A percentile compares a stretch with the other conserved stretches of the same genome.
phyloP scores from a whole-genome alignment of 164 flowering plant genomes.

The Liriodendron chinense region DNA sequence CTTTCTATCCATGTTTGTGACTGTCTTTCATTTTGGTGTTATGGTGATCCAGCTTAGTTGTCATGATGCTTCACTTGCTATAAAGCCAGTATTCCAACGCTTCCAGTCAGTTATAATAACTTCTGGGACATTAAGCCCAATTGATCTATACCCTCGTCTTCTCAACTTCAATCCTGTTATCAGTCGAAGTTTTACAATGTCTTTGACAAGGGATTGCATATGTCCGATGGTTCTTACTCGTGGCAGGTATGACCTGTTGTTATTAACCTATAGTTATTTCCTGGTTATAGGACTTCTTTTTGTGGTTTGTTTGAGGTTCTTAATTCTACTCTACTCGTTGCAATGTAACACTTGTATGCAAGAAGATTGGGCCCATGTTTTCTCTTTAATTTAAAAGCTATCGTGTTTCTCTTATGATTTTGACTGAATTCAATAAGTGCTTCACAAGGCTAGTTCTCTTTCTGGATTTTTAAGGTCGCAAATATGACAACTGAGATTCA shows the following conservation, averaged over 20 bases:
- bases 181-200: slow-evolving; percentile 95
- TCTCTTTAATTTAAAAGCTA: background rate
- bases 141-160: slow-evolving; percentile 96
- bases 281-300: background rate
- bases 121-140: slow-evolving; percentile 96
- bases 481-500: background rate
- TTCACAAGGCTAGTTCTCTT: background rate
- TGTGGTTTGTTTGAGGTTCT: background rate
- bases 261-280: background rate
- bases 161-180: slow-evolving; percentile 95
- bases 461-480: background rate
- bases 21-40: slow-evolving; percentile 6
- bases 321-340: background rate
- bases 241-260: slow-evolving; percentile 63
- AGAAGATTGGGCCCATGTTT: background rate
- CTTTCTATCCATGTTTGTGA: background rate
- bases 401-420: background rate
- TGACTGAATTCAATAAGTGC: background rate
- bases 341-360: background rate
- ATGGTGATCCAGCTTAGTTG: slow-evolving; percentile 73
- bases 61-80: slow-evolving; percentile 98
- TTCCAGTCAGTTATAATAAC: slow-evolving; percentile 97
- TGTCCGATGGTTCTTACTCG: slow-evolving; percentile 99
- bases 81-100: slow-evolving; percentile 94
- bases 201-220: slow-evolving; percentile 96